Base-by-base conservation (phyloP, 2,329 filamentous ascomycete genomes). In the Rhytidhysteron rufulum region DNA sequence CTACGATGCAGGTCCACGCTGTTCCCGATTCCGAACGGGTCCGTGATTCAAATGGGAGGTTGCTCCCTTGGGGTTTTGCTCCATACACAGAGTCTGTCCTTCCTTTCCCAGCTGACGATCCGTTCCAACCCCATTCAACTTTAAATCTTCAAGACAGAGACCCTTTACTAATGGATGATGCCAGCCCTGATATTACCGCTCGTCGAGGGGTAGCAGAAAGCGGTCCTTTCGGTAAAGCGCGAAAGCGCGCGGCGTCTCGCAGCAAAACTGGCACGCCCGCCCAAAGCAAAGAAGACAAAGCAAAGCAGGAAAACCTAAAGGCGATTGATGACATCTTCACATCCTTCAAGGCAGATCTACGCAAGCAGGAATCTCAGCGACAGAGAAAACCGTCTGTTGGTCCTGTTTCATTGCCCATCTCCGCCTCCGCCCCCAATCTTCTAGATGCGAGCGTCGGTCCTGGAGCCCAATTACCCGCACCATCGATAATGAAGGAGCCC, bases 1-100 rank as follows among this genome's bases (percentile, higher is more conserved):
- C 45, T 41, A 39, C 29, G 35, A 83, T 83, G 76, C 80, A 84
- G 62, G 79, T 83, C 37, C 80, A 84, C 61, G 78, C 77, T 22
- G 80, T 84, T 9, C 79, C 80, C 24, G 77, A 77, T 39, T 72
- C 78, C 50, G 80, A 83, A 62, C 75, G 79, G 54, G 78, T 77
- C 22, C 69, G 72, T 53, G 78, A 82, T 54, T 72, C 75, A 39
- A 73, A 74, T 35, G 79, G 80, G 36, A 75, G 77, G 51, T 67
- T 71, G 39, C 57, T 84, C 36, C 80, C 80, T n/a, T 83, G 78
- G 79, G 79, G 70, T 13, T 79, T 79, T 58, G 74, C 81, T 48
- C n/a, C 24, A 27, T 79, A 74, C 55, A 75, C 77, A 60, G 77
- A 80, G 77, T 80, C 62, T 67, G 75, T 69, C 21, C 31, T 19